phyloP scores from a whole-genome alignment of 73 alveolate genomes.

The Tetrahymena malaccensis region DNA sequence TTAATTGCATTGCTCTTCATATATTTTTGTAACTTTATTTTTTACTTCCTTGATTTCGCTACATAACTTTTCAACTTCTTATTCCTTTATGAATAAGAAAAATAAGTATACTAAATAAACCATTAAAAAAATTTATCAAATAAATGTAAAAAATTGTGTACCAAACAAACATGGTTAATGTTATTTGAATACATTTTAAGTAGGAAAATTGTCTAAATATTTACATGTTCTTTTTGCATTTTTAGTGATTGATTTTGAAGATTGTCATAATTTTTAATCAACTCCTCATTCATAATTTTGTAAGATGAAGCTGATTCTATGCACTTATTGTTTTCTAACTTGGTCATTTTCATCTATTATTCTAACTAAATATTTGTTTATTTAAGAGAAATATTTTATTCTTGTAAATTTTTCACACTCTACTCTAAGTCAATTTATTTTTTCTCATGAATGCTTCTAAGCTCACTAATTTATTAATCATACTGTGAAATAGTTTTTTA shows the following conservation, averaged over 20 bases:
- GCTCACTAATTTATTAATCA: not conserved
- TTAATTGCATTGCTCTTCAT: not conserved
- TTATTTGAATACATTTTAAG: too few relatives aligned
- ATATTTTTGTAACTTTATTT: not conserved
- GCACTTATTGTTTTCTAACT: not conserved
- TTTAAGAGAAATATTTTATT: not conserved
- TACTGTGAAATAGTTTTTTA: not conserved
- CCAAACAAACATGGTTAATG: too few relatives aligned
- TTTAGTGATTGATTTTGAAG: not conserved
- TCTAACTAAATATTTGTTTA: not conserved
- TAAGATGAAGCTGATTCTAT: not conserved
- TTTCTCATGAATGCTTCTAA: not conserved
- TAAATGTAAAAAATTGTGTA: not conserved
- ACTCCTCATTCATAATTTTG: not conserved
- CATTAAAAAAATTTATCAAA: too few relatives aligned
- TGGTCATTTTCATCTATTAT: not conserved
- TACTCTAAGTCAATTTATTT: not conserved
- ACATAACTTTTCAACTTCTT: not conserved
- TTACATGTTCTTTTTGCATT: not conserved
- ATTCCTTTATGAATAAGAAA: not conserved
- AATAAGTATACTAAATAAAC: not conserved
- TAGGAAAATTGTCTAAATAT: too few relatives aligned
- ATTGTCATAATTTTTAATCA: not conserved
- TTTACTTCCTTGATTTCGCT: not conserved
- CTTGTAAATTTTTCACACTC: not conserved